A percentile compares a stretch with the other conserved stretches of the same genome.
Conservation (phyloP, 2,329 filamentous ascomycete species). For the Neofusicoccum ribis region DNA sequence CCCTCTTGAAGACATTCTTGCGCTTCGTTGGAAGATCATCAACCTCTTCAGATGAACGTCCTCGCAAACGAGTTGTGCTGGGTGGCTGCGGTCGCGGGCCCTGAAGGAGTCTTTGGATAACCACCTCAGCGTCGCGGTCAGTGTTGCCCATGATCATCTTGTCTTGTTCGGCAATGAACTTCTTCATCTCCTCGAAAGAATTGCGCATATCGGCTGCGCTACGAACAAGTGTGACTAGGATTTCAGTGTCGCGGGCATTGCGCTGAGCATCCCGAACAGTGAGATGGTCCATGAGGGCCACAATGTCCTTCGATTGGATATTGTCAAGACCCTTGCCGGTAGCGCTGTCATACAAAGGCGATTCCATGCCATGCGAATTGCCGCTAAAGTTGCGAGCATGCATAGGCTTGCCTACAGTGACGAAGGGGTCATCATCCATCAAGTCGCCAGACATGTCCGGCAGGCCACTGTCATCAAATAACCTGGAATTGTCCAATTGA, state of each 20-base stretch:
- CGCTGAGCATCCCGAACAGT: slow-evolving; percentile 96
- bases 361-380: slow-evolving; percentile 87
- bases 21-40: slow-evolving; percentile 72
- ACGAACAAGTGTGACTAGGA: slow-evolving; percentile 88
- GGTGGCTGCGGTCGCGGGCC: slow-evolving; percentile 81
- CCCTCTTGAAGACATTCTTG: slow-evolving; percentile 89
- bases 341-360: slow-evolving; percentile 85
- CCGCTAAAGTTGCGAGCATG: slow-evolving; percentile 74
- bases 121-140: slow-evolving; percentile 85
- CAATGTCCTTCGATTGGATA: slow-evolving; percentile 94
- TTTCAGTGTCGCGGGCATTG: slow-evolving; percentile 94
- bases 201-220: slow-evolving; percentile 96
- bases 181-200: slow-evolving; percentile 93
- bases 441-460: slow-evolving; percentile 52
- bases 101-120: slow-evolving; percentile 76
- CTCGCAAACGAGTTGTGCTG: slow-evolving; percentile 6
- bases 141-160: slow-evolving; percentile 83
- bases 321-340: slow-evolving; percentile 85
- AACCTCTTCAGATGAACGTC: slow-evolving; percentile 50
- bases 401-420: slow-evolving; percentile 47
- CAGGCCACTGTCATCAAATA: slow-evolving; percentile 58
- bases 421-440: slow-evolving; percentile 64
- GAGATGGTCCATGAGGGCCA: slow-evolving; percentile 96
- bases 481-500: slow-evolving; percentile 46
- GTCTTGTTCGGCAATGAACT: slow-evolving; percentile 85